Evolutionary conservation across 192 early-diverging fungal genomes (phyloP).

Genomic region (Chytriomyces sp.): DNA sequence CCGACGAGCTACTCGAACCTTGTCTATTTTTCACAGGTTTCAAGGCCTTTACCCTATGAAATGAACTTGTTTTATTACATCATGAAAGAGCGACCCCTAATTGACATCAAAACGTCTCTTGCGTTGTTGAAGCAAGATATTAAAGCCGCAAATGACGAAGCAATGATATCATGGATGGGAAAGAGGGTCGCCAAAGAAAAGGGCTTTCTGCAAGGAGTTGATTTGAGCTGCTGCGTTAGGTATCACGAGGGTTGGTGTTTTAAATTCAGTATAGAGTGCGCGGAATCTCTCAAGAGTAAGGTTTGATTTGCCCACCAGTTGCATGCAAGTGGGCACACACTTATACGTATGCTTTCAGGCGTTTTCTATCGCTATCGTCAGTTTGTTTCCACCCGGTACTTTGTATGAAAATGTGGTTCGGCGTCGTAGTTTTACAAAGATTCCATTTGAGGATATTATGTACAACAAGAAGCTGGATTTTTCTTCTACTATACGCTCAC

Average conservation of each 20-base stretch:
- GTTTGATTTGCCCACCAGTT: background rate
- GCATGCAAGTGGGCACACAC: no score
- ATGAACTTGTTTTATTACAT: constrained; percentile 1
- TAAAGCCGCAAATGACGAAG: constrained; percentile 9
- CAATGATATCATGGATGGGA: constrained; percentile 9
- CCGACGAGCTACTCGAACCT: background rate
- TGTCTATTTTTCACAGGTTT: background rate
- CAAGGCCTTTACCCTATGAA: background rate
- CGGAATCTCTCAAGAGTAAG: constrained; percentile 10
- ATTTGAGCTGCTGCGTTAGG: constrained; percentile 3
- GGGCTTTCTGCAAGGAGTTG: background rate
- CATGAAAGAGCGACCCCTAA: background rate
- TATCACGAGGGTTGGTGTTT: constrained; percentile 12
- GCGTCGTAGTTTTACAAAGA: background rate
- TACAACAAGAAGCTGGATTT: constrained; percentile 21
- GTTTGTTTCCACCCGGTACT: constrained; percentile 6
- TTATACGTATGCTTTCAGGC: no score
- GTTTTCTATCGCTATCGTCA: constrained; percentile 20
- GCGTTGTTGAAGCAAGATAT: background rate
- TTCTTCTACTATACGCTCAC: background rate
- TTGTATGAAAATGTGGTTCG: background rate
- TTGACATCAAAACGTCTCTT: background rate
- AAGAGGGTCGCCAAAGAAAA: constrained; percentile 5
- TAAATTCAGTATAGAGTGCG: constrained; percentile 6
- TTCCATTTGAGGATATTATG: background rate